phyloP scores from a whole-genome alignment of 2,329 filamentous ascomycete genomes.

The Pestalotiopsis sp. region DNA sequence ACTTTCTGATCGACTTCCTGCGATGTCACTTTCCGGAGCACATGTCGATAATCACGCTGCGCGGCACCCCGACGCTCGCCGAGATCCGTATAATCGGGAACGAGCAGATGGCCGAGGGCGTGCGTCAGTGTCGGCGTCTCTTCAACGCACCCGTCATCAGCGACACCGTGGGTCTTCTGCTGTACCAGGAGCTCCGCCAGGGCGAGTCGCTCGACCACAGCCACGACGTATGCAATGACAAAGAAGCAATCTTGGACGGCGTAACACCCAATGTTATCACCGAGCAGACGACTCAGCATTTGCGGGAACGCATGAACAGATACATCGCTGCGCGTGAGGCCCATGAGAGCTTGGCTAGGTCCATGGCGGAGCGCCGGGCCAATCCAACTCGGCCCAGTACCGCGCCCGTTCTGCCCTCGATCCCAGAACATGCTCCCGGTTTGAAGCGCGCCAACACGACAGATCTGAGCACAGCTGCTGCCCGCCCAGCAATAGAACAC shows the following conservation, averaged over 20 bases:
- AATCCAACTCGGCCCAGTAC: neutral
- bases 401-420: neutral
- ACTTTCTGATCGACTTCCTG: constrained; percentile 22
- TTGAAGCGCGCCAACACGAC: neutral
- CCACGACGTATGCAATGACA: constrained; percentile 14
- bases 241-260: neutral
- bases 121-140: constrained; percentile 20
- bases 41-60: constrained; percentile 18
- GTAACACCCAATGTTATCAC: constrained; percentile 7
- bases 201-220: constrained; percentile 20
- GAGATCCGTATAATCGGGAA: constrained; percentile 27
- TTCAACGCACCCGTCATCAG: constrained; percentile 26
- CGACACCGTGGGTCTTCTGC: constrained; percentile 21
- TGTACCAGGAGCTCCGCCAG: constrained; percentile 23
- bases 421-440: neutral
- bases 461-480: too few species aligned
- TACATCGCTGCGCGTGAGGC: neutral
- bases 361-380: neutral
- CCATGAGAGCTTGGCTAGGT: too few species aligned
- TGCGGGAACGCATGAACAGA: constrained; percentile 5
- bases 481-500: neutral
- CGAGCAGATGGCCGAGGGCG: constrained; percentile 16
- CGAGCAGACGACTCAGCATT: neutral
- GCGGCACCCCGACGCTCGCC: constrained; percentile 18
- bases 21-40: constrained; percentile 18